phyloP scores from a whole-genome alignment of 2,329 filamentous ascomycete species.

The Epichloe uncinata region DNA sequence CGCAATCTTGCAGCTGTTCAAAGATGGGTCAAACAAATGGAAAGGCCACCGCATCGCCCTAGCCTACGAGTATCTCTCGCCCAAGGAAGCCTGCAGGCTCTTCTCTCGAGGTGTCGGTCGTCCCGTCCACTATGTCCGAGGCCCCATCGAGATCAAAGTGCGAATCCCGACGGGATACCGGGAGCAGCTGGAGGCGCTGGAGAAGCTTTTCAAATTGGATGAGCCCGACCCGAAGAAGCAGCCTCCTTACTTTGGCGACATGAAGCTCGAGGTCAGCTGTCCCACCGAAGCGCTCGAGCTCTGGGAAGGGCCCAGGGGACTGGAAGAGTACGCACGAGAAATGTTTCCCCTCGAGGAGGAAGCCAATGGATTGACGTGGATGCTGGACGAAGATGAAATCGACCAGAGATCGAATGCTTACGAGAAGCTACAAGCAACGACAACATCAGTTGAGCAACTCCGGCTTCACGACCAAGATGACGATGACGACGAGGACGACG shows the following conservation, averaged over 20 bases:
- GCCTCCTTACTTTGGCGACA: conserved; percentile 50
- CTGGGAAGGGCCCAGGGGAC: conserved; percentile 81
- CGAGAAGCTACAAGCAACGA: conserved; percentile 21
- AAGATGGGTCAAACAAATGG: conserved; percentile 82
- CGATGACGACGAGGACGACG: conserved; percentile 34
- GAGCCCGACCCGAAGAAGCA: conserved; percentile 41
- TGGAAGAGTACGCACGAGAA: conserved; percentile 90
- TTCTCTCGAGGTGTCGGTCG: conserved; percentile 70
- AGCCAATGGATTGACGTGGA: conserved; percentile 89
- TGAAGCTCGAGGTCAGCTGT: conserved; percentile 45
- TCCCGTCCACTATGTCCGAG: conserved; percentile 63
- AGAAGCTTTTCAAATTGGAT: conserved; percentile 41
- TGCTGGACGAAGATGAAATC: conserved; percentile 47
- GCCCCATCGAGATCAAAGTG: conserved; percentile 72
- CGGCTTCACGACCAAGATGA: conserved; percentile 29
- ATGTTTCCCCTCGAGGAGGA: conserved; percentile 92
- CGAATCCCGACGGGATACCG: conserved; percentile 80
- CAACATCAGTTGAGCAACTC: conserved; percentile 25
- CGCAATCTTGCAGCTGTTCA: conserved; percentile 85
- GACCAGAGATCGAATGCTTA: conserved; percentile 16
- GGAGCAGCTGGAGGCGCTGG: conserved; percentile 64
- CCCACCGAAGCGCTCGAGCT: conserved; percentile 65
- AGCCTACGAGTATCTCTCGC: conserved; percentile 80
- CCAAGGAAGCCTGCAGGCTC: conserved; percentile 64
- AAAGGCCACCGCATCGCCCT: conserved; percentile 65